Evolutionary conservation across 495 filamentous ascomycete genomes (phyloP).

Genomic region (Echria macrotheca): DNA sequence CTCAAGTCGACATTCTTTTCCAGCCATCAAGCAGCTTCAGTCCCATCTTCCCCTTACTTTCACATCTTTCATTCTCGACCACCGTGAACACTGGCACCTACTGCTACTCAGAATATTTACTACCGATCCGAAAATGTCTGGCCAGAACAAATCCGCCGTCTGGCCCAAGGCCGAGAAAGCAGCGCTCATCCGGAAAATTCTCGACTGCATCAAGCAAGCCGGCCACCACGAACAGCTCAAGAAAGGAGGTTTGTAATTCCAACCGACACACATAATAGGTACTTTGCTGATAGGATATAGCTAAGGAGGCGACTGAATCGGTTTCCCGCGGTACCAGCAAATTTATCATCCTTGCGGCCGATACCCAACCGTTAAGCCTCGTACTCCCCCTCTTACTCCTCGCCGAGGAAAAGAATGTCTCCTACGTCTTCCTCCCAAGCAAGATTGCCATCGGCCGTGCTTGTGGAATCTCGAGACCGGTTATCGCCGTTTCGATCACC

Average conservation of each 20-base stretch:
- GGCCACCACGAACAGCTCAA: conserved; percentile 79
- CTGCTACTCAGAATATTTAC: not conserved
- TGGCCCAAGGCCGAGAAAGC: conserved; percentile 82
- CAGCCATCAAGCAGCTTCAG: no score
- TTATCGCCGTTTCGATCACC: conserved; percentile 83
- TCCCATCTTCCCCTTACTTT: no score
- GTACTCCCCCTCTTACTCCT: conserved; percentile 84
- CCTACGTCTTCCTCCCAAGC: conserved; percentile 38
- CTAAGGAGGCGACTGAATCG: conserved; percentile 69
- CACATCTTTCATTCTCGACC: no score
- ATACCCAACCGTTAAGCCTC: conserved; percentile 80
- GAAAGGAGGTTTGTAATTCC: no score
- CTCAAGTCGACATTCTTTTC: no score
- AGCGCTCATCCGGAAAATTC: conserved; percentile 66
- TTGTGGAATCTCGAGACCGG: conserved; percentile 77
- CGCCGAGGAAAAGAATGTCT: conserved; percentile 61
- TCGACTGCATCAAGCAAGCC: conserved; percentile 85
- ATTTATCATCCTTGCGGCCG: conserved; percentile 81
- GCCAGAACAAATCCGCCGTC: conserved; percentile 52
- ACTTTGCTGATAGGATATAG: no score
- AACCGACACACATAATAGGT: no score
- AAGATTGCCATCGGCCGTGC: conserved; percentile 71
- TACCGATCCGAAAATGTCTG: conserved; percentile 48
- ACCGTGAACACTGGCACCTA: conserved; percentile 28
- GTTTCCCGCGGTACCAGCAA: conserved; percentile 85